Base-by-base conservation (phyloP, 805 yeast genomes). In the Yarrowia sp. region DNA sequence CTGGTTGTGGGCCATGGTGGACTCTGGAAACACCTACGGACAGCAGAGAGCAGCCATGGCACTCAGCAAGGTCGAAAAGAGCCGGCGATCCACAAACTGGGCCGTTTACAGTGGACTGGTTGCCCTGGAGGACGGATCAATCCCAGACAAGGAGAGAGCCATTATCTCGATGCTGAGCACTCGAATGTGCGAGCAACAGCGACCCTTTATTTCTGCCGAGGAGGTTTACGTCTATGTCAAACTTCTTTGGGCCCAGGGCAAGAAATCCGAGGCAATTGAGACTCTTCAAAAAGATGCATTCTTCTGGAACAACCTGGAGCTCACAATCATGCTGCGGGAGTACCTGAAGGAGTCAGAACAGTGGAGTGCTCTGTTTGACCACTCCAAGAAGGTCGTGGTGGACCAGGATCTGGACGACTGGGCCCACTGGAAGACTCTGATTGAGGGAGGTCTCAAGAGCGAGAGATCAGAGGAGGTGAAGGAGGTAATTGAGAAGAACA, bases 351-450 rank as follows among this genome's bases (percentile, higher is more conserved):
- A 74, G 16, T 33, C 74, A 8, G 76, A 80, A 62, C 68, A 79
- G 3, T 85, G 85, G 83, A 75, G 76, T 0, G 67, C 70, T 12
- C 73, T 90, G 14, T 78, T 70, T 67, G 73, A 78, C 0, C 76
- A 77, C 66, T 75, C 85, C 51, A 44, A 71, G 5, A 66, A 70
- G 4, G 78, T 84, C 14, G 72, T 91, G 35, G 76, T 80, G 17
- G 77, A 75, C 4, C 75, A 81, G 24, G 73, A 79, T 10, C 81
- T 88, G 64, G 91, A 92, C 73, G 96, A 92, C 73, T 92, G 84
- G 79, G 82, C 83, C 65, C 84, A 91, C 40, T 90, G 96, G 90
- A 82, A 85, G 68, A 76, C 79, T 17, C 74, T 82, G 58, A 79
- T 84, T 21, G 75, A 78, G 49, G 76, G 92, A 2, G 79, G 81